Base-by-base conservation (phyloP, 129 eudicot genomes). In the Artemisia argyi region DNA sequence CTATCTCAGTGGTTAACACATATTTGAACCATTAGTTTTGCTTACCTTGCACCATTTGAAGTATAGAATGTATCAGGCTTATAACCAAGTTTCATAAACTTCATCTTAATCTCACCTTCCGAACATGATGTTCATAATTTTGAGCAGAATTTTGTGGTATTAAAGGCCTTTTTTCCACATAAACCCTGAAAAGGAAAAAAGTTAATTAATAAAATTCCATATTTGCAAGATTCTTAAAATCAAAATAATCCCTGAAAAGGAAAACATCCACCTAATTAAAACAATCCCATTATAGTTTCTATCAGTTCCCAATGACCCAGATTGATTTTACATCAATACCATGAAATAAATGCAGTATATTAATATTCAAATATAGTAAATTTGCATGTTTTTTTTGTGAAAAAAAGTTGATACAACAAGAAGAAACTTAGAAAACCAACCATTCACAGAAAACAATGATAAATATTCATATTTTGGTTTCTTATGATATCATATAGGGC, bases 21-120 rank as follows among this genome's bases (percentile, higher is more conserved):
- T n/a, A 60, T 7, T 39, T 39, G 46, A 39, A 39, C 13, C 42
- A 14, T 51, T 63, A 12, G 15, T 65, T 73, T 61, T 22, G 44
- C 66, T 76, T 80, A 90, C 99, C 97, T 88, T 60, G 90, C 89
- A 84, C 85, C 85, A 67, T 90, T 91, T 64, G 85, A 73, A 49
- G 84, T 94, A 72, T 80, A 84, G 85, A 94, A 94, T 80, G 94
- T 89, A 80, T 94, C 97, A 35, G 97, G 91, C 11, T 87, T 71
- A 57, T 91, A 86, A 61, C 99, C 97, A 80, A 90, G 91, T 78
- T 94, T 94, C 99, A 94, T 94, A 65, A 94, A 94, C 97, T 94
- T 94, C 99, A 94, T 94, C 35, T 58, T 71, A 24, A 18, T 18
- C 64, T 54, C 73, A 54, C 61, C 66, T 70, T 78, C 16, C 62